Evolutionary conservation across 306 rosid genomes (phyloP).

Genomic region (Canavalia ensiformis): DNA sequence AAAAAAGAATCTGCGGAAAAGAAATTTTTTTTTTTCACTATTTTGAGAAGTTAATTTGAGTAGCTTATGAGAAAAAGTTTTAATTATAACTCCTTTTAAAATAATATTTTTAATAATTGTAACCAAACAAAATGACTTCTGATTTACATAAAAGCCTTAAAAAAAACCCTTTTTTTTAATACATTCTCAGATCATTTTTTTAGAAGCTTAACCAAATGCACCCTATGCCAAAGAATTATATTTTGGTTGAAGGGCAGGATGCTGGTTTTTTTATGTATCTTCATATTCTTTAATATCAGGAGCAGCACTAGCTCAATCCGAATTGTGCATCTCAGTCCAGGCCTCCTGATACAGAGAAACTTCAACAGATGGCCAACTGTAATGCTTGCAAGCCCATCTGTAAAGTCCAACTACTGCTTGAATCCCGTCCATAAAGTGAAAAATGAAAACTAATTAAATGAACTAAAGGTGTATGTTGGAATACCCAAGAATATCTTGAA

Average conservation of each 20-base stretch:
- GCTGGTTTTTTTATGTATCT: background rate
- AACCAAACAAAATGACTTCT: no score
- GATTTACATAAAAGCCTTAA: no score
- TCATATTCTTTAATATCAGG: constrained; percentile 7
- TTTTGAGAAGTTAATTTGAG: background rate
- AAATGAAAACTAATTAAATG: background rate
- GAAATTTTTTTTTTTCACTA: background rate
- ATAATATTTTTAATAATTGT: background rate
- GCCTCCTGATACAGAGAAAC: background rate
- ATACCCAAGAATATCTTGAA: background rate
- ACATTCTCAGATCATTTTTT: no score
- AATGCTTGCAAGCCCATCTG: background rate
- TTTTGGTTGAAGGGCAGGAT: background rate
- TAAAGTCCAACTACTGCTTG: background rate
- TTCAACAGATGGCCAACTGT: constrained; percentile 1
- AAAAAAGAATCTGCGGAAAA: background rate
- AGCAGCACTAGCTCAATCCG: background rate
- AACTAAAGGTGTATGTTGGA: background rate
- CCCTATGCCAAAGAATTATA: no score
- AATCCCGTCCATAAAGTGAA: constrained; percentile 6
- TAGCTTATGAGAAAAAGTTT: background rate
- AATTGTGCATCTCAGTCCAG: background rate
- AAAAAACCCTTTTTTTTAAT: no score
- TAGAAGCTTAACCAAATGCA: no score
- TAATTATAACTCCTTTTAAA: background rate